Base-by-base conservation (phyloP, 2,329 filamentous ascomycete species). In the Xylariaceae sp. region DNA sequence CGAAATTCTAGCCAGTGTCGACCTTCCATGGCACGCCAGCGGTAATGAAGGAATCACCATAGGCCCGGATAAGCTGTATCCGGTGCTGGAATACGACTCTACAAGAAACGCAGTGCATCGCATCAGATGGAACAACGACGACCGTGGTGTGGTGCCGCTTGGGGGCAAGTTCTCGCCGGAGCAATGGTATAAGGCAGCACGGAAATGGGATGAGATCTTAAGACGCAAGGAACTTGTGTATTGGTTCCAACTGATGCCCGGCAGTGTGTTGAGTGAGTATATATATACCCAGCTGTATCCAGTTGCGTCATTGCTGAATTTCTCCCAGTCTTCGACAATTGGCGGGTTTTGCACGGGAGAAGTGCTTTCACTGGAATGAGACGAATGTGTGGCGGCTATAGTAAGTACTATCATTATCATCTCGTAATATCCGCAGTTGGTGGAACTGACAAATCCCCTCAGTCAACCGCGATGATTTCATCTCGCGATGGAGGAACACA, bases 101-200 rank as follows among this genome's bases (percentile, higher is more conserved):
- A 59, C 59, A 8, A 64, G 57, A 8, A 63, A 65, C 0, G 54
- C 66, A 31, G 45, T 80, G 47, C 67, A 70, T 26, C 86, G 90
- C 53, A 77, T 97, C 5, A 80, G 92, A 51, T 99, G 94, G 94
- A 99, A 99, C 70, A 92, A 91, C 60, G 87, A 90, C 59, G 94
- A 97, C 69, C 79, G 94, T 41, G 89, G 88, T 1, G 79, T 85
- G 2, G 78, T 89, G 56, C 80, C 82, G 11, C 80, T 84, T 65
- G 70, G 69, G 4, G 67, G 70, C 3, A 64, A 78, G 19, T 71
- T 74, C 27, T 68, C 76, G 3, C 76, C 84, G 2, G 70, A 72
- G 6, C 67, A 72, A 39, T 97, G 92, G 91, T 97, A 96, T 68
- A 71, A 75, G 26, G 91, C 92, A 0, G 91, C 91, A 11, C 77